These are phyloP conservation scores for Warburgia ugandensis DNA, from an alignment of 164 flowering plant species.

Conservation along the genomic window DNA sequence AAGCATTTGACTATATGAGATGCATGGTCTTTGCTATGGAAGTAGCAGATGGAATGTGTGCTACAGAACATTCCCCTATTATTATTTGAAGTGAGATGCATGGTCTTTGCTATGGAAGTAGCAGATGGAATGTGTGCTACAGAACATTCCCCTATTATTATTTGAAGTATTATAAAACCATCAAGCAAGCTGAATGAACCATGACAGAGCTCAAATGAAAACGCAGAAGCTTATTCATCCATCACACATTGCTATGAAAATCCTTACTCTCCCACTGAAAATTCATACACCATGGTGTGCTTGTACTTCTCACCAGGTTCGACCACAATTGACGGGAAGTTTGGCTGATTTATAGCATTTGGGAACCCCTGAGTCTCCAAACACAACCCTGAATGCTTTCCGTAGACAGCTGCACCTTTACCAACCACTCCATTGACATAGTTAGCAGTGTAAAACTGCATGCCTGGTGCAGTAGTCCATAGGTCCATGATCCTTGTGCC, in stretches of 20 bases:
- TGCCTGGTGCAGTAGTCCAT: constrained; percentile 88
- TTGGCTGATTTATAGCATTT: constrained; percentile 77
- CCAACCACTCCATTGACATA: constrained; percentile 76
- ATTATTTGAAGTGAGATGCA: too few relatives aligned
- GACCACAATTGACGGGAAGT: constrained; percentile 77
- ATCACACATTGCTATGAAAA: background rate
- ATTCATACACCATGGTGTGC: constrained; percentile 87
- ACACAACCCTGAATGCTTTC: constrained; percentile 72
- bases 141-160: too few relatives aligned
- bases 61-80: too few relatives aligned
- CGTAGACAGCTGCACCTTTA: constrained; percentile 71
- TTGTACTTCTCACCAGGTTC: constrained; percentile 68
- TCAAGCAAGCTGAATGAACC: too few relatives aligned
- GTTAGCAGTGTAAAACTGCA: constrained; percentile 94
- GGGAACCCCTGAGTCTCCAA: constrained; percentile 96
- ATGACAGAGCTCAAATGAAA: too few relatives aligned
- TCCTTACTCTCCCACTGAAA: constrained; percentile 38
- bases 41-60: too few relatives aligned
- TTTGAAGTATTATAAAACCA: too few relatives aligned
- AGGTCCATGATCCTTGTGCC: constrained; percentile 64
- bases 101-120: too few relatives aligned
- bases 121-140: too few relatives aligned
- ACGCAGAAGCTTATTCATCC: too few relatives aligned
- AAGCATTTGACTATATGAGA: too few relatives aligned
- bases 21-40: too few relatives aligned